Evolutionary conservation across 495 filamentous ascomycete species (phyloP).

Genomic region (Tuber indicum): DNA sequence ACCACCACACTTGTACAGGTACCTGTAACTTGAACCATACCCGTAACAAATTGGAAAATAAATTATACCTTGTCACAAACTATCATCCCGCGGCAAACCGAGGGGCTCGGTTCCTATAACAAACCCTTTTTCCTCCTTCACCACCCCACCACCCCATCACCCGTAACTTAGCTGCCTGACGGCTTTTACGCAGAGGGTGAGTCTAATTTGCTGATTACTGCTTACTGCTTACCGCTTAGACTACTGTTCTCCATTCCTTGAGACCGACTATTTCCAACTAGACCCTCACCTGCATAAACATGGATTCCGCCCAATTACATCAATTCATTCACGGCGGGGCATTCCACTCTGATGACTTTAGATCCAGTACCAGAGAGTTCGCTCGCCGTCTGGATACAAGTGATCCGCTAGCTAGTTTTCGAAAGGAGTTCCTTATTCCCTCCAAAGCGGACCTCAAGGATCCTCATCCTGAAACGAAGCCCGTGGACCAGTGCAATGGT

Average conservation of each 20-base stretch:
- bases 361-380: constrained; percentile 47
- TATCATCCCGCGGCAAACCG: neutral
- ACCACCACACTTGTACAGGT: too few relatives aligned
- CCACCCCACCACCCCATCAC: neutral
- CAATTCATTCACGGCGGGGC: constrained; percentile 26
- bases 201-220: neutral
- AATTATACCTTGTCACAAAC: neutral
- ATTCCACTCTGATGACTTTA: constrained; percentile 18
- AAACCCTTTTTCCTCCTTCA: neutral
- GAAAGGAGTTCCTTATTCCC: constrained; percentile 77
- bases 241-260: neutral
- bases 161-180: neutral
- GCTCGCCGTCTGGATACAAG: constrained; percentile 60
- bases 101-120: neutral
- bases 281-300: neutral
- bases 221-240: neutral
- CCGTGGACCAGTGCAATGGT: constrained; percentile 26
- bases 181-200: neutral
- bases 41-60: neutral
- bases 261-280: neutral
- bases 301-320: constrained; percentile 28
- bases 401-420: constrained; percentile 62
- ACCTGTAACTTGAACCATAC: neutral
- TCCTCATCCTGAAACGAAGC: constrained; percentile 46
- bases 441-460: constrained; percentile 69